Evolutionary conservation across 176 grass and related monocot genomes (phyloP).

Genomic region (maize (Zea mays)): DNA sequence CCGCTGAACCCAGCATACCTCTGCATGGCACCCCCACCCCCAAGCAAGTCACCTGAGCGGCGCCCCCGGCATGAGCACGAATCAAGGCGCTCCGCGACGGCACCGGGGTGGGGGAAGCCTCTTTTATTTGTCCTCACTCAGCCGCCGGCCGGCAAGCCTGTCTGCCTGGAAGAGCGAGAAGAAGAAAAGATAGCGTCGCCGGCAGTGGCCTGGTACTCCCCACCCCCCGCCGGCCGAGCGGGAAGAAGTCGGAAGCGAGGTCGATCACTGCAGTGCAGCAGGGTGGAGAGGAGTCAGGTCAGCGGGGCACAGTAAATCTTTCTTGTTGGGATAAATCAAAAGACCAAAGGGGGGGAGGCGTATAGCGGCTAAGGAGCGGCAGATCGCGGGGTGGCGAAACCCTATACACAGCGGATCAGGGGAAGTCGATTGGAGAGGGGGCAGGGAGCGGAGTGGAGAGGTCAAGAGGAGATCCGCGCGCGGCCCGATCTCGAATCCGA

Average conservation of each 20-base stretch:
- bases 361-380: not conserved
- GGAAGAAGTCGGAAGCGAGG: not conserved
- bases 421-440: conserved; percentile 11
- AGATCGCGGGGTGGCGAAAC: conserved; percentile 40
- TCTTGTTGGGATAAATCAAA: not conserved
- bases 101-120: not conserved
- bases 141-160: no score
- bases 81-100: not conserved
- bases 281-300: not conserved
- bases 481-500: not conserved
- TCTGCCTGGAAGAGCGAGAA: not conserved
- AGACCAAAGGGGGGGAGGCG: no score
- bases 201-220: not conserved
- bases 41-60: conserved; percentile 54
- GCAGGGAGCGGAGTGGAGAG: not conserved
- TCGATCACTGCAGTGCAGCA: not conserved
- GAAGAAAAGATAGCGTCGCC: not conserved
- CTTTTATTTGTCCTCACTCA: not conserved
- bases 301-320: not conserved
- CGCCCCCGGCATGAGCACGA: conserved; percentile 41
- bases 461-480: conserved; percentile 11
- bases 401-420: conserved; percentile 41
- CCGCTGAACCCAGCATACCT: conserved; percentile 67
- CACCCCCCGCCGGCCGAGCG: not conserved
- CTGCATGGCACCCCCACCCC: conserved; percentile 60